Conservation (phyloP, 2,329 filamentous ascomycete species). For the Colletotrichum sp. region DNA sequence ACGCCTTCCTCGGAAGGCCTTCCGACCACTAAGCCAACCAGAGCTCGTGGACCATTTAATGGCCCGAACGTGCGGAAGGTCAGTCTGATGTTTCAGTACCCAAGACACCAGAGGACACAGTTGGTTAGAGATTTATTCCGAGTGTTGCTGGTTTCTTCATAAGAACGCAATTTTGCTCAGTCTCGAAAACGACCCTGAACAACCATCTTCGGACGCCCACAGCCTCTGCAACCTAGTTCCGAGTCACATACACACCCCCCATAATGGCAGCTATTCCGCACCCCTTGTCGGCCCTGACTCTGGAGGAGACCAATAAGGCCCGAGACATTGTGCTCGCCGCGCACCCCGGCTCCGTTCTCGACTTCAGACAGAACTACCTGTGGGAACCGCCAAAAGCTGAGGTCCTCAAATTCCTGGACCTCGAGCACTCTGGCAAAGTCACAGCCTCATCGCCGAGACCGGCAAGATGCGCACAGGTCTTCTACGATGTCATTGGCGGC, state of each 20-base stretch:
- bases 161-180: background rate
- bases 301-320: constrained; percentile 35
- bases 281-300: constrained; percentile 32
- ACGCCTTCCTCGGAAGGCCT: background rate
- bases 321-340: constrained; percentile 33
- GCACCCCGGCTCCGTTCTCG: constrained; percentile 30
- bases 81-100: background rate
- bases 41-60: background rate
- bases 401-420: constrained; percentile 44
- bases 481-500: constrained; percentile 36
- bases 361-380: constrained; percentile 51
- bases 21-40: background rate
- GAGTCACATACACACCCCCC: background rate
- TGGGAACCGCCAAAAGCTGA: constrained; percentile 47
- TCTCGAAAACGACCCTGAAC: background rate
- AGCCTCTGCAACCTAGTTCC: background rate
- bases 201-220: background rate
- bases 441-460: constrained; percentile 28
- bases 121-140: background rate
- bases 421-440: constrained; percentile 38
- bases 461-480: constrained; percentile 38
- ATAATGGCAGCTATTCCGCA: constrained; percentile 28
- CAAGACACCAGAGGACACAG: background rate
- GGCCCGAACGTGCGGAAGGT: background rate
- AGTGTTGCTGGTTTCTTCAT: background rate